Conservation (phyloP, 169 alveolate genomes). For the Condylostoma magnum region DNA sequence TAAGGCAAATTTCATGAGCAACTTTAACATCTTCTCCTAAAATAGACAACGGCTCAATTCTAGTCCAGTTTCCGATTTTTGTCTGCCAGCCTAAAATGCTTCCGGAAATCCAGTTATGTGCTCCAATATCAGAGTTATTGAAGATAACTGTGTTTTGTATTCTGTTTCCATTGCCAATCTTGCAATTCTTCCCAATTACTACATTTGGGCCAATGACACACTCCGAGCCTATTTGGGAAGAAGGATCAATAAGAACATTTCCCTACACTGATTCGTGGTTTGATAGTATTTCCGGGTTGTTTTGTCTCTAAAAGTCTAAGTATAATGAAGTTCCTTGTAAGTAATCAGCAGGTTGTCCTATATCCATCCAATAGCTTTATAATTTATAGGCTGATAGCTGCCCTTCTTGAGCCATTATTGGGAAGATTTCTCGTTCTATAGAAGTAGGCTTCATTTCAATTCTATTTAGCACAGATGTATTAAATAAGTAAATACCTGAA, state of each 20-base stretch:
- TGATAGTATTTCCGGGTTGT: conserved; percentile 6
- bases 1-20: conserved; percentile 85
- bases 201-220: conserved; percentile 84
- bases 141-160: conserved; percentile 83
- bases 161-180: conserved; percentile 91
- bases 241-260: conserved; percentile 50
- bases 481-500: conserved; percentile 91
- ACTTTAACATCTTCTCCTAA: conserved; percentile 92
- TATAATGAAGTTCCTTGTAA: conserved; percentile 78
- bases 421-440: conserved; percentile 95
- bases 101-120: conserved; percentile 78
- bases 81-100: conserved; percentile 94
- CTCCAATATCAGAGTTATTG: conserved; percentile 67
- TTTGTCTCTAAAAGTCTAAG: conserved; percentile 46
- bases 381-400: conserved; percentile 69
- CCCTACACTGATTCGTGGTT: conserved; percentile 32
- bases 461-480: conserved; percentile 80
- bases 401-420: conserved; percentile 90
- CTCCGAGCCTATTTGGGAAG: conserved; percentile 63
- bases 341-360: conserved; percentile 93
- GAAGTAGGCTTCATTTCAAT: conserved; percentile 89
- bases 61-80: conserved; percentile 91
- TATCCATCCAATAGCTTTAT: conserved; percentile 91
- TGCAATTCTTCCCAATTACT: conserved; percentile 87
- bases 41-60: conserved; percentile 93